Evolutionary conservation across 2,329 filamentous ascomycete species (phyloP), one percentile per base, ranked within the genome.

Genomic region (Penicillium sp.): DNA sequence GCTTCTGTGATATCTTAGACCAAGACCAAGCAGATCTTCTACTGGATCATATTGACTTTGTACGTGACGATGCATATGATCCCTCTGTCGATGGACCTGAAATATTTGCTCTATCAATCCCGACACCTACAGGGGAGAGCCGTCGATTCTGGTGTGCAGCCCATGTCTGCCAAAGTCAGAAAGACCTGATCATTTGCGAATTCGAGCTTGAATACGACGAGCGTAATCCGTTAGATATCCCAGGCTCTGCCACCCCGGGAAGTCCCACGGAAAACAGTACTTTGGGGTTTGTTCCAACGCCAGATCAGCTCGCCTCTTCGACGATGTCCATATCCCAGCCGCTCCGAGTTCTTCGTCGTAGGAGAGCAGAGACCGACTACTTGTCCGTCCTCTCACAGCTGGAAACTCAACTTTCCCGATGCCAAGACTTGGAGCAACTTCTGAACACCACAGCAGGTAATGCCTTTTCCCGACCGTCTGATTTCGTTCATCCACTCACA

Each of bases 351-450:
- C 70, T 94, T 22, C 83, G 90, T 9, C 90, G 89, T 65, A 80
- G 87, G 46, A 84, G 85, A 61, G 89, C 89, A 5, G 89, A 94
- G 66, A 88, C 90, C 5, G 89, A 89, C 7, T 24, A 21, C 0
- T 95, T 95, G 70, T 92, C 94, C 71, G 92, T 96, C 59, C 89
- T 96, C 83, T 90, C 89, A 1, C 92, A 96, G 68, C 88, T 96
- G 1, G 91, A 96, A 68, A 90, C 96, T 63, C 92, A 96, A 69
- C 78, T 96, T 6, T 58, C 54, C 3, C 61, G 66, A 22, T 89
- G 91, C 1, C 79, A 85, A 0, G 87, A 82, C 55, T 76, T 96
- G 1, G 86, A 91, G 1, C 79, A 72, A 1, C 90, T 96, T 55
- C 76, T 96, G 36, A 93, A 94, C 64, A 86, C 92, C 5, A 74